These are phyloP conservation scores for Trichoderma parareesei DNA, from an alignment of 495 filamentous ascomycete species.

Conservation along the genomic window DNA sequence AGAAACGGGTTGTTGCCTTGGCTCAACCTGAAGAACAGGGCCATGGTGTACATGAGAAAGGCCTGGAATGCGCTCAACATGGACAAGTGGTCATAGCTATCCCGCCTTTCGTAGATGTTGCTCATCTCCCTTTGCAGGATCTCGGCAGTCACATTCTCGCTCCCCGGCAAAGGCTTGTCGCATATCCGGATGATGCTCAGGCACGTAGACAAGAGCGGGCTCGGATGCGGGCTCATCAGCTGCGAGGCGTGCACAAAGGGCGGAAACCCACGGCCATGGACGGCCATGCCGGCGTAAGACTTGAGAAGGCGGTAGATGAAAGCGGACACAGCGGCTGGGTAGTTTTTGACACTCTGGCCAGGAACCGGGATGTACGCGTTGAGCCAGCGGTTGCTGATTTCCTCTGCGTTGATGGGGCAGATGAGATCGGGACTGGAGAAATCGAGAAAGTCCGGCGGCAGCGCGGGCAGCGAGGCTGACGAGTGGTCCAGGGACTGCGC, in stretches of 20 bases:
- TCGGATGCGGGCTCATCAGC: constrained; percentile 16
- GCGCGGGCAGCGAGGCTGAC: background rate
- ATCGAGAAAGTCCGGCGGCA: constrained; percentile 13
- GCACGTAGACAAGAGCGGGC: constrained; percentile 32
- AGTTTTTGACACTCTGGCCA: constrained; percentile 31
- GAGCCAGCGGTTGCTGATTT: constrained; percentile 41
- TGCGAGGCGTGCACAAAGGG: constrained; percentile 36
- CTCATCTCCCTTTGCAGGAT: constrained; percentile 9
- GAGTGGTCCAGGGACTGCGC: background rate
- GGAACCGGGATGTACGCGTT: constrained; percentile 35
- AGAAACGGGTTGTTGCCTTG: constrained; percentile 22
- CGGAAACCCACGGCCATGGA: constrained; percentile 30
- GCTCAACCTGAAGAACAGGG: constrained; percentile 31
- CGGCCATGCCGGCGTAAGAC: constrained; percentile 31
- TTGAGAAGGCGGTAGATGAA: constrained; percentile 39
- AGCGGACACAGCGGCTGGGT: constrained; percentile 23
- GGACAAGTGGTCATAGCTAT: constrained; percentile 27
- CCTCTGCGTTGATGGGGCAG: constrained; percentile 35
- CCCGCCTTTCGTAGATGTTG: constrained; percentile 24
- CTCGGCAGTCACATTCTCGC: constrained; percentile 18
- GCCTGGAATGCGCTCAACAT: constrained; percentile 40
- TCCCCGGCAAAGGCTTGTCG: constrained; percentile 31
- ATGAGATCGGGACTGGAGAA: constrained; percentile 27
- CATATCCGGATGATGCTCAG: constrained; percentile 36
- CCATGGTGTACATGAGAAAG: constrained; percentile 39